Percentiles rank a stretch among this genome's conserved stretches.
phyloP scores from a whole-genome alignment of 2,329 filamentous ascomycete species.

The Hypocrella siamensis region DNA sequence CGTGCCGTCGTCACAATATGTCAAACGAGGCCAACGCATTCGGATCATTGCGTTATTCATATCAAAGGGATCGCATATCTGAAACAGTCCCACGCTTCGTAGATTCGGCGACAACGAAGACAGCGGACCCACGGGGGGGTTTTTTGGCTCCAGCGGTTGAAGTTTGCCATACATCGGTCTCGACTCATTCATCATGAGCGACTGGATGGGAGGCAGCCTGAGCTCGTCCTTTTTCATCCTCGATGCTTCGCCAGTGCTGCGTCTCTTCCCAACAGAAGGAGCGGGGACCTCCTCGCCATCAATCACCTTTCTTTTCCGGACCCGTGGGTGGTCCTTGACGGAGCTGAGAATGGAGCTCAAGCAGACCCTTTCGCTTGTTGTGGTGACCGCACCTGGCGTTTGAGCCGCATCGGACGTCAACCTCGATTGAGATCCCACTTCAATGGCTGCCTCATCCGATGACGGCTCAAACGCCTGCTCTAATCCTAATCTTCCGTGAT shows the following conservation, averaged over 20 bases:
- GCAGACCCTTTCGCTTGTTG: too few relatives aligned
- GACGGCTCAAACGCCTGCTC: too few relatives aligned
- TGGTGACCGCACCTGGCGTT: too few relatives aligned
- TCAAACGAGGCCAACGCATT: conserved; percentile 5
- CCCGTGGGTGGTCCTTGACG: conserved; percentile 31
- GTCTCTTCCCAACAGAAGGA: conserved; percentile 6
- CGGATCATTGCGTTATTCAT: conserved; percentile 9
- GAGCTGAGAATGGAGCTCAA: conserved; percentile 31
- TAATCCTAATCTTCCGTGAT: conserved; percentile 17
- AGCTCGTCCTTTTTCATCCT: conserved; percentile 6
- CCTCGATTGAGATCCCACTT: too few relatives aligned
- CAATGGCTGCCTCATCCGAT: too few relatives aligned
- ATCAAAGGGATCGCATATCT: conserved; percentile 9
- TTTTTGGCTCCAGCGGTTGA: conserved; percentile 14
- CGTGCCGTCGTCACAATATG: conserved; percentile 1
- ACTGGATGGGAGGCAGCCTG: conserved; percentile 15
- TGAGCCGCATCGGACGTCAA: too few relatives aligned
- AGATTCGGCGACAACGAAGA: conserved; percentile 16
- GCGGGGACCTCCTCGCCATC: conserved; percentile 19
- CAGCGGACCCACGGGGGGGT: conserved; percentile 12
- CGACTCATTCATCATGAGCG: conserved; percentile 7
- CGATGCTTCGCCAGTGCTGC: conserved; percentile 1
- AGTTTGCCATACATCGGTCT: conserved; percentile 9
- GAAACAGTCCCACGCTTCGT: conserved; percentile 8
- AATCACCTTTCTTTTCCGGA: conserved; percentile 30